Conservation (phyloP, 306 rosid genomes). For the Begonia peltatifolia region DNA sequence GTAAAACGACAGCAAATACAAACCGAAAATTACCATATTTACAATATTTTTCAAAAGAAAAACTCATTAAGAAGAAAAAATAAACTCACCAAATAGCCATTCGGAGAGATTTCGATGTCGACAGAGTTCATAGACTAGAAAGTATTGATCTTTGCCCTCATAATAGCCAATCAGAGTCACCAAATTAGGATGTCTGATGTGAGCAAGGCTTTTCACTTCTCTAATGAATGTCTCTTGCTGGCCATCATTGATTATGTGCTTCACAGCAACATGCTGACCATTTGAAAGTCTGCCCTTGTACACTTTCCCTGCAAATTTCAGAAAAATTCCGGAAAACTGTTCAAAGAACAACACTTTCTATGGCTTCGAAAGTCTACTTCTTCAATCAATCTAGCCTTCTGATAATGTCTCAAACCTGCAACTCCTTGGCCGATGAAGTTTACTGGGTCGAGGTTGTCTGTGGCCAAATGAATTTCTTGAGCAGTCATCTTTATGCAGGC, state of each 20-base stretch:
- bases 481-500: conserved; percentile 20
- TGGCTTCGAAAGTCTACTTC: no score
- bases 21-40: no score
- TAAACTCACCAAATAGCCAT: conserved; percentile 49
- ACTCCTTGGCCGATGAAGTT: conserved; percentile 57
- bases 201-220: conserved; percentile 49
- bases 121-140: conserved; percentile 61
- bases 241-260: conserved; percentile 46
- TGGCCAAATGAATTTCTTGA: conserved; percentile 32
- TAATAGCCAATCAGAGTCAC: conserved; percentile 26
- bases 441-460: conserved; percentile 24
- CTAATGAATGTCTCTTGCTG: conserved; percentile 41
- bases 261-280: conserved; percentile 40
- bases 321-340: no score
- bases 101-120: conserved; percentile 53
- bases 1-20: background rate
- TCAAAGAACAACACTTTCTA: no score
- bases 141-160: conserved; percentile 33
- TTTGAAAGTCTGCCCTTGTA: conserved; percentile 40
- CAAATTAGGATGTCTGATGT: conserved; percentile 36
- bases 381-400: background rate
- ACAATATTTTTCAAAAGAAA: no score
- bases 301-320: conserved; percentile 31
- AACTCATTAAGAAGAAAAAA: background rate
- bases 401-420: conserved; percentile 30